A percentile compares a stretch with the other conserved stretches of the same genome.
phyloP scores from a whole-genome alignment of 805 yeast species.

The Hanseniaspora lindneri region DNA sequence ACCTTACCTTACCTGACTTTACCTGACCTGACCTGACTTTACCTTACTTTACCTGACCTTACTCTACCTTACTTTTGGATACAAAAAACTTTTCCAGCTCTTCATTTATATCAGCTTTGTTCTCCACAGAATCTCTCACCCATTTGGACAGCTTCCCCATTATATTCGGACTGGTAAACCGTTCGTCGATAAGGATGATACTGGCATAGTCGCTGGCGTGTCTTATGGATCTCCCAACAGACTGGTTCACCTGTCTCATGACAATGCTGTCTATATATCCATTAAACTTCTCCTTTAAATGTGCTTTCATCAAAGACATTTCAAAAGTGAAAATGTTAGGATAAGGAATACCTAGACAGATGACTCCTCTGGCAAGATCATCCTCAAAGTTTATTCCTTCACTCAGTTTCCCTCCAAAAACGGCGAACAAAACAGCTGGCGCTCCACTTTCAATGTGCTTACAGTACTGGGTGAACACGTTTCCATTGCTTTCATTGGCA shows the following conservation, averaged over 20 bases:
- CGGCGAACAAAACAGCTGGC: slow-evolving; percentile 56
- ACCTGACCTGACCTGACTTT: too few relatives aligned
- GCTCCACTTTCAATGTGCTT: slow-evolving; percentile 35
- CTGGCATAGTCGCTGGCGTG: slow-evolving; percentile 71
- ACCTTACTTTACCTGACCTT: too few relatives aligned
- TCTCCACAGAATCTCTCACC: slow-evolving; percentile 41
- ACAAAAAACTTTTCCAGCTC: slow-evolving; percentile 23
- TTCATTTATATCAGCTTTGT: slow-evolving; percentile 19
- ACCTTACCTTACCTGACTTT: too few relatives aligned
- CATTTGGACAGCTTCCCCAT: slow-evolving; percentile 57
- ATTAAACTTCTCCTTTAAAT: slow-evolving; percentile 43
- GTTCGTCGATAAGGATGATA: slow-evolving; percentile 55
- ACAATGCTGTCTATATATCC: slow-evolving; percentile 71
- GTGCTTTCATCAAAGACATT: slow-evolving; percentile 55
- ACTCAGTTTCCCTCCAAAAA: slow-evolving; percentile 84
- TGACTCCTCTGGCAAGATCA: slow-evolving; percentile 72
- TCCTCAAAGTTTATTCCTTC: slow-evolving; percentile 91
- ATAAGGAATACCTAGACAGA: slow-evolving; percentile 80
- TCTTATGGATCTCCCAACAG: slow-evolving; percentile 84
- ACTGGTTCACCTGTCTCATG: slow-evolving; percentile 83
- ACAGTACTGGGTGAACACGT: slow-evolving; percentile 42
- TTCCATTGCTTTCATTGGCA: slow-evolving; percentile 33
- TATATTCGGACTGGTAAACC: slow-evolving; percentile 41
- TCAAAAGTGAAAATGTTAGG: slow-evolving; percentile 81
- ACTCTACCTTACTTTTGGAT: slow-evolving; percentile 5